Conservation (phyloP, 371 early-diverging fungal genomes). For the Rhizopus arrhizus region DNA sequence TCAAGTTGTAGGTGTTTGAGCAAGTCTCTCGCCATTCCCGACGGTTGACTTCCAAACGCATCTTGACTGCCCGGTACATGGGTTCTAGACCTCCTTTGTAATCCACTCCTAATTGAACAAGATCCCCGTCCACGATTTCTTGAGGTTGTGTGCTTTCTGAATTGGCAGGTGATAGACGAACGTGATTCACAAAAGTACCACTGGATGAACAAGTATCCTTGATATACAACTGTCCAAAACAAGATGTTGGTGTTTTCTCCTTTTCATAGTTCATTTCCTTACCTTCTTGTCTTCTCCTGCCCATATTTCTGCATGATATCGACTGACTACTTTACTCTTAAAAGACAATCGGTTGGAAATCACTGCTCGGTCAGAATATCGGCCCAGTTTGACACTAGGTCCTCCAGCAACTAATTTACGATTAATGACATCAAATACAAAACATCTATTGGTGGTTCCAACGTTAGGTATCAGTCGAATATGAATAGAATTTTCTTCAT, state of each 20-base stretch:
- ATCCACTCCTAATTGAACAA: constrained; percentile 89
- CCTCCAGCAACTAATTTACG: constrained; percentile 64
- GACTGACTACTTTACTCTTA: constrained; percentile 76
- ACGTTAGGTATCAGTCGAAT: constrained; percentile 74
- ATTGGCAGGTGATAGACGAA: constrained; percentile 76
- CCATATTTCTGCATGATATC: constrained; percentile 84
- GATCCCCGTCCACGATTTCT: constrained; percentile 78
- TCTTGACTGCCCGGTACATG: constrained; percentile 80
- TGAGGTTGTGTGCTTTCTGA: constrained; percentile 70
- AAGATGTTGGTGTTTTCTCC: too few species aligned
- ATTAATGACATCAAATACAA: constrained; percentile 79
- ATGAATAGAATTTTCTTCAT: constrained; percentile 28
- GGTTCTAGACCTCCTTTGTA: constrained; percentile 86
- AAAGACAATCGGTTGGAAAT: constrained; percentile 71
- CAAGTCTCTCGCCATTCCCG: constrained; percentile 39
- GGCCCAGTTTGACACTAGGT: constrained; percentile 67
- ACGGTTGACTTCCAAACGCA: constrained; percentile 80
- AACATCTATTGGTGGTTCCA: constrained; percentile 61
- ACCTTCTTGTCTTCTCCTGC: constrained; percentile 36
- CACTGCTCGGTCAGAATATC: constrained; percentile 73
- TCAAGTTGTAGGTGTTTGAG: constrained; percentile 30
- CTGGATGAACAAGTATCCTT: constrained; percentile 85
- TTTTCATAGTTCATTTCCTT: constrained; percentile 13
- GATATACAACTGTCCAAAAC: constrained; percentile 62
- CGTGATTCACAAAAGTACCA: constrained; percentile 89